Conservation (phyloP, 1,284 basidiomycete genomes). For the Waitea zeae region DNA sequence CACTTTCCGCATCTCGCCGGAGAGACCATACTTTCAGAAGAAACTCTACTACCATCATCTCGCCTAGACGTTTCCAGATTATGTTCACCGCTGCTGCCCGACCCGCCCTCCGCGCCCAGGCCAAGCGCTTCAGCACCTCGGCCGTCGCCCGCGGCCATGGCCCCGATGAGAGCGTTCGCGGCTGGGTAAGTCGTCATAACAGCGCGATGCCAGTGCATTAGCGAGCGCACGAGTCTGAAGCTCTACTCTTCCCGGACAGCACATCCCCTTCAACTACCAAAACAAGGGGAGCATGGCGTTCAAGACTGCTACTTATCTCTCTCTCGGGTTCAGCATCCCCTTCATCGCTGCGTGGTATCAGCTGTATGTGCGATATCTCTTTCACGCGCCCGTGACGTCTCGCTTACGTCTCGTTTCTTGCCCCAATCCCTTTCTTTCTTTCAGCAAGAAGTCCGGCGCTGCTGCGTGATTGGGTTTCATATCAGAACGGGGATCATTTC, state of each 20-base stretch:
- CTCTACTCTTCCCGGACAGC: slow-evolving; percentile 20
- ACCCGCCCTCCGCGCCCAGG: background rate
- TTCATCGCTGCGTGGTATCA: slow-evolving; percentile 45
- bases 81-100: no score
- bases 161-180: background rate
- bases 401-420: background rate
- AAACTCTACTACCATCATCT: no score
- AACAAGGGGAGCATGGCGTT: slow-evolving; percentile 38
- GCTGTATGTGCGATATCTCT: slow-evolving; percentile 28
- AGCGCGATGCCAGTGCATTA: no score
- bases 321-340: slow-evolving; percentile 46
- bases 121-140: background rate
- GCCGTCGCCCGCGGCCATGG: no score
- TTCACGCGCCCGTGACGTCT: slow-evolving; percentile 5
- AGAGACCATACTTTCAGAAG: no score
- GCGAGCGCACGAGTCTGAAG: background rate
- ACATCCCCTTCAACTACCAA: slow-evolving; percentile 48
- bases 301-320: slow-evolving; percentile 38
- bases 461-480: no score
- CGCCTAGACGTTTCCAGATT: no score
- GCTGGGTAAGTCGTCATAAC: background rate
- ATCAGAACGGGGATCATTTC: no score
- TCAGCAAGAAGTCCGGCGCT: slow-evolving; percentile 17
- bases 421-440: slow-evolving; percentile 8
- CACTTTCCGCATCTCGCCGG: no score